Base-by-base conservation (phyloP, 306 rosid species). In the Neltuma alba region DNA sequence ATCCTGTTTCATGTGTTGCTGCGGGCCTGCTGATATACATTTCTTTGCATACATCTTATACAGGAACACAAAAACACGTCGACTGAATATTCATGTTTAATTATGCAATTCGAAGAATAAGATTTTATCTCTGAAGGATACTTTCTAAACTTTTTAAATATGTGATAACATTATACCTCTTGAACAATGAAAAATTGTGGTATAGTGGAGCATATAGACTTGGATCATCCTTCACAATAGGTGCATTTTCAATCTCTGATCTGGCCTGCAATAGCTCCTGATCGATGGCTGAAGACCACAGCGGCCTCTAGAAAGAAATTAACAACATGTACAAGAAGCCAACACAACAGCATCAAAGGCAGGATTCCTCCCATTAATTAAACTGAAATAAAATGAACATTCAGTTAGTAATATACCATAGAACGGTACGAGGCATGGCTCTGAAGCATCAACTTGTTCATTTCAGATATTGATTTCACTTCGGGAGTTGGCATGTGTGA, bases 201-300 rank as follows among this genome's bases (percentile, higher is more conserved):
- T 83, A 95, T 66, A 95, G 76, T 23, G 96, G 92, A 40, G 97
- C 85, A 40, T 91, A 84, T 48, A 95, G 94, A 48, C 67, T 73
- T 27, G 85, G 87, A 80, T 81, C 91, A 52, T 88, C 73, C 8
- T 85, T 73, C 37, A 88, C 79, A 31, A 72, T 28, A 27, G 94
- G 97, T 75, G 96, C 97, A 70, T 90, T 91, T 85, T 93, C 91
- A 37, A 95, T 89, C 82, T 89, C 90, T 72, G 76, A 84, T 84
- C 89, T 84, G 57, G 77, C 88, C 30, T 79, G 72, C 70, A 65
- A 80, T 67, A 94, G 81, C 77, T 91, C 93, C 68, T 73, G 88
- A 79, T 91, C 98, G 77, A 77, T 90, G 1, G 83, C 68, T 23
- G 91, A 81, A 78, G 92, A 81, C 97, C 97, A 88, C 31, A 64